Conservation (phyloP, 495 filamentous ascomycete species). For the Aspergillus sclerotiicarbonarius region DNA sequence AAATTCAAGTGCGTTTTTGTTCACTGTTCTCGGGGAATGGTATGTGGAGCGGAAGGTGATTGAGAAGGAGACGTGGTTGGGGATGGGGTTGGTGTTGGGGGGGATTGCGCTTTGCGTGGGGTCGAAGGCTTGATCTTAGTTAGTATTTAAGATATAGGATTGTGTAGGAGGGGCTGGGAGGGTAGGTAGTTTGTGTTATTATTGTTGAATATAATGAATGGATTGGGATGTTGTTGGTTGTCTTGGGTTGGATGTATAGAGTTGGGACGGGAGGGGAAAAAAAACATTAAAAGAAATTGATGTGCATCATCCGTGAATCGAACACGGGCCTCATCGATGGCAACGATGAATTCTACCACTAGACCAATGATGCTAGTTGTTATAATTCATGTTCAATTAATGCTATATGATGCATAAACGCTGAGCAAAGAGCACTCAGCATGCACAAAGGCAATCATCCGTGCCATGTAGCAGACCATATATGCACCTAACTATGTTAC, state of each 20-base stretch:
- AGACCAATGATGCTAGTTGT: conserved; percentile 51
- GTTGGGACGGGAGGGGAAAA: neutral
- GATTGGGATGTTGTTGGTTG: neutral
- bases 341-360: conserved; percentile 62
- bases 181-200: neutral
- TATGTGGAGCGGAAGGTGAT: conserved; percentile 90
- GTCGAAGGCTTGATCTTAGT: conserved; percentile 42
- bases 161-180: neutral
- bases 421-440: neutral
- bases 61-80: conserved; percentile 82
- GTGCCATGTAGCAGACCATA: neutral
- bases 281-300: neutral
- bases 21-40: conserved; percentile 95
- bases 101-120: conserved; percentile 89
- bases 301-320: conserved; percentile 58
- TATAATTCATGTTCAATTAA: neutral
- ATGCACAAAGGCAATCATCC: too few relatives aligned
- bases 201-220: neutral
- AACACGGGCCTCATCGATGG: conserved; percentile 60
- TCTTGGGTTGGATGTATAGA: neutral
- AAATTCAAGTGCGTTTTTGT: conserved; percentile 90
- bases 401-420: neutral
- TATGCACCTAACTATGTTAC: neutral
- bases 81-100: conserved; percentile 74
- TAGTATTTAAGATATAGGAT: neutral